Evolutionary conservation across 805 yeast genomes (phyloP), one percentile per base, ranked within the genome.

Genomic region (Komagataella ulmi): DNA sequence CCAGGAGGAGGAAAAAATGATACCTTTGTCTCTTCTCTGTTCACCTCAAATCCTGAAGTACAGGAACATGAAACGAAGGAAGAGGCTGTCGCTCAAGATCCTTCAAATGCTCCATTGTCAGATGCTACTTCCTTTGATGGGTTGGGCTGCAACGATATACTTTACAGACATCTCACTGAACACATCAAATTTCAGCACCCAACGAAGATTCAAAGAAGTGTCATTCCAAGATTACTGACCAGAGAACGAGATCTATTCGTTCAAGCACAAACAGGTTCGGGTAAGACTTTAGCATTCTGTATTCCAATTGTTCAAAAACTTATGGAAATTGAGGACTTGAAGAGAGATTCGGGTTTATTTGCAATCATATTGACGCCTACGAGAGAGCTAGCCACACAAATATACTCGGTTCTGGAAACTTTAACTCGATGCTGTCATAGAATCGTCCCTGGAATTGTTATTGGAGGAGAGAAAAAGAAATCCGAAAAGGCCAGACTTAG

Each of bases 241-340:
- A 57, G 73, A 46, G 68, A 74, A 18, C 66, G 71, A 36, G 99
- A 93, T 66, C 69, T 89, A 52, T 85, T 93, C 57, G 85, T 93
- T 48, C 95, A 89, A 62, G 97, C 99, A 0, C 97, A 95, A 67
- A 93, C 99, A 0, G 99, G 99, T 51, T 90, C 98, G 0, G 99
- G 99, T 66, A 93, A 93, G 66, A 93, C 99, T 0, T 67, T 93
- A 52, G 83, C 98, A 0, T 95, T 86, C 63, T 70, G 84, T 3
- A 68, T 95, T 44, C 99, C 99, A 1, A 82, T 95, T 18, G 65
- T 91, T 55, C 81, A 86, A 56, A 76, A 80, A 54, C 71, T 93
- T 46, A 78, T 88, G 79, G 66, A 72, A 24, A 79, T 79, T 59
- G 62, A 69, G 44, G 68, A 67, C 7, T 63, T 79, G 51, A 64